phyloP scores from a whole-genome alignment of 1,284 basidiomycete genomes.

The Pseudozyma sp. region DNA sequence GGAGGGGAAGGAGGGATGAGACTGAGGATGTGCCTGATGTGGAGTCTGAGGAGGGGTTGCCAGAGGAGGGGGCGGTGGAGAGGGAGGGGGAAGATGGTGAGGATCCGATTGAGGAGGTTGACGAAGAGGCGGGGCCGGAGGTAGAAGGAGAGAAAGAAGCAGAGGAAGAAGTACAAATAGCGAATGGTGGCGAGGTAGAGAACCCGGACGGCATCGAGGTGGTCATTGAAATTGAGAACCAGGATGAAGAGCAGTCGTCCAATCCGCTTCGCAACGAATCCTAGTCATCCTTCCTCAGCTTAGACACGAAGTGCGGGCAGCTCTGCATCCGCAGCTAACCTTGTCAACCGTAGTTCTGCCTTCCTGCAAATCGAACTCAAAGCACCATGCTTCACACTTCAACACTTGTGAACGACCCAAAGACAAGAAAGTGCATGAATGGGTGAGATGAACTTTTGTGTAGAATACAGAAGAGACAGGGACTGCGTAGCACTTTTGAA shows the following conservation, averaged over 20 bases:
- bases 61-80: neutral
- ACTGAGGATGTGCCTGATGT: conserved; percentile 40
- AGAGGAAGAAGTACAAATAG: neutral
- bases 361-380: neutral
- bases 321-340: neutral
- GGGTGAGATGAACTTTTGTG: neutral
- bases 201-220: conserved; percentile 15
- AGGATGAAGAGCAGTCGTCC: conserved; percentile 1
- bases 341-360: neutral
- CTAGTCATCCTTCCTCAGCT: neutral
- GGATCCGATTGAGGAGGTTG: conserved; percentile 15
- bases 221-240: conserved; percentile 9
- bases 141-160: neutral
- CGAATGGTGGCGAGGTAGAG: neutral
- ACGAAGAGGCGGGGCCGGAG: conserved; percentile 4
- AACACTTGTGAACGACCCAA: too few relatives aligned
- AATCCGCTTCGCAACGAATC: conserved; percentile 29
- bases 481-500: neutral
- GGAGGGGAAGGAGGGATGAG: conserved; percentile 20
- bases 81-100: conserved; percentile 9
- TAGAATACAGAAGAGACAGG: conserved; percentile 19
- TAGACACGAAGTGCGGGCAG: neutral
- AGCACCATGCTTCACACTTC: too few relatives aligned
- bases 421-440: neutral
- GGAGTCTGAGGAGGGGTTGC: conserved; percentile 2